A percentile compares a stretch with the other conserved stretches of the same genome.
These are phyloP conservation scores for Chlorella sp. DNA, from an alignment of 139 green algal genomes.

Conservation along the genomic window DNA sequence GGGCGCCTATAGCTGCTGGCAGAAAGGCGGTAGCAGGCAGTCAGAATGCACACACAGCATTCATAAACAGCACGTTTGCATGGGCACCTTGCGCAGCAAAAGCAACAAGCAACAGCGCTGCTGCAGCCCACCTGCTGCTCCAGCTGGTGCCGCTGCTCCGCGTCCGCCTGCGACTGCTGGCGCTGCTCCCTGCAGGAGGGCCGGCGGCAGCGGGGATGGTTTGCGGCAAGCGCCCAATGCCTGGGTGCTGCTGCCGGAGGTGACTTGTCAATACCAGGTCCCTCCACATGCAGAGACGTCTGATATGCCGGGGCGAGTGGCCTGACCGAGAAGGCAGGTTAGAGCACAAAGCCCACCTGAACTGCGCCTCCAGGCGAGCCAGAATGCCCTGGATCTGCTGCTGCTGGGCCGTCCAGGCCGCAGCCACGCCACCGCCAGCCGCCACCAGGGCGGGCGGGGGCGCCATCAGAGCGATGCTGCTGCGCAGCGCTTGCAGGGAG, in stretches of 20 bases:
- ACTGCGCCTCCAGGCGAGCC: neutral
- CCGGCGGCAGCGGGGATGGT: neutral
- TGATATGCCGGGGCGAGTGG: no score
- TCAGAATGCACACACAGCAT: no score
- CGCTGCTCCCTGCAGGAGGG: neutral
- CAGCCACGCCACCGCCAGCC: neutral
- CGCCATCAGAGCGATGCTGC: conserved; percentile 12
- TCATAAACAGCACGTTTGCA: no score
- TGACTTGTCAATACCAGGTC: no score
- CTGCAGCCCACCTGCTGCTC: conserved; percentile 13
- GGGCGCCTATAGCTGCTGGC: no score
- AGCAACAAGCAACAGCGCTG: neutral
- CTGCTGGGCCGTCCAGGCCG: neutral
- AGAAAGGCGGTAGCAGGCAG: no score
- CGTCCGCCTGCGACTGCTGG: neutral
- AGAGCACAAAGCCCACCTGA: neutral
- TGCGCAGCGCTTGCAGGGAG: conserved; percentile 6
- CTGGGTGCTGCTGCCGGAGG: no score
- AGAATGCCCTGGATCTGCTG: conserved; percentile 25
- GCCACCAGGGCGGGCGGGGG: neutral
- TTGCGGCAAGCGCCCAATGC: no score
- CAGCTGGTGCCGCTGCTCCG: conserved; percentile 5
- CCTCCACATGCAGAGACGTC: no score
- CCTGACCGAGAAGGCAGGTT: no score
- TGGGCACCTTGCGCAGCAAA: no score